phyloP scores from a whole-genome alignment of 352 stramenopile species.

The Phytophthora cactorum region DNA sequence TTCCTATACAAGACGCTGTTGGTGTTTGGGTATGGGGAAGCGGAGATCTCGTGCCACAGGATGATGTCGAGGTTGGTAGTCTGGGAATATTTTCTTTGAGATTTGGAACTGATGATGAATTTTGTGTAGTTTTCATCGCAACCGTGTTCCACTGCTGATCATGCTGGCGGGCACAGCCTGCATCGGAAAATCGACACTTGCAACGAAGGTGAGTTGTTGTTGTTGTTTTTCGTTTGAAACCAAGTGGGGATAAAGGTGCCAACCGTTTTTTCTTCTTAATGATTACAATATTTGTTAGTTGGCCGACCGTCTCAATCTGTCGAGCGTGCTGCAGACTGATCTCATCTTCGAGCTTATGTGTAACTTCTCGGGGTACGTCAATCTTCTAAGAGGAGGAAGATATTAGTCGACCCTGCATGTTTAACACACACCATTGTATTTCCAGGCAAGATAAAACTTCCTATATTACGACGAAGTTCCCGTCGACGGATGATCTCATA shows the following conservation, averaged over 20 bases:
- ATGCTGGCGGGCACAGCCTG: conserved; percentile 84
- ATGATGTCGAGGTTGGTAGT: conserved; percentile 81
- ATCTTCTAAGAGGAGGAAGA: neutral
- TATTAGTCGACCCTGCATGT: neutral
- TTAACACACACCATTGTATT: neutral
- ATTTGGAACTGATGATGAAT: neutral
- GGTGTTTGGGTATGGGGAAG: conserved; percentile 87
- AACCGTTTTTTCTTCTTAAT: neutral
- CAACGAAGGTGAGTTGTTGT: conserved; percentile 68
- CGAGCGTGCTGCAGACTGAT: conserved; percentile 86
- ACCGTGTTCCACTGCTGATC: conserved; percentile 84
- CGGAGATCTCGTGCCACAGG: conserved; percentile 84
- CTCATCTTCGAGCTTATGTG: conserved; percentile 92
- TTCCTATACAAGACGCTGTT: conserved; percentile 93
- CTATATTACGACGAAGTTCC: conserved; percentile 69
- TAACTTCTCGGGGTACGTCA: conserved; percentile 84
- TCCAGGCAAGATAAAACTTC: conserved; percentile 64
- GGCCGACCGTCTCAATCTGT: conserved; percentile 86
- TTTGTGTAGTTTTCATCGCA: conserved; percentile 77
- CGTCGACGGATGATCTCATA: conserved; percentile 66
- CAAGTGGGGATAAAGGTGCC: neutral
- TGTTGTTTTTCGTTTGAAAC: neutral
- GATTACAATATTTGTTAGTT: conserved; percentile 43
- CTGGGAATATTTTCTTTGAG: neutral
- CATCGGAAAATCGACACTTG: conserved; percentile 87